A percentile compares a stretch with the other conserved stretches of the same genome.
Evolutionary conservation across 2,329 filamentous ascomycete genomes (phyloP).

Genomic region (Lasiodiplodia theobromae): DNA sequence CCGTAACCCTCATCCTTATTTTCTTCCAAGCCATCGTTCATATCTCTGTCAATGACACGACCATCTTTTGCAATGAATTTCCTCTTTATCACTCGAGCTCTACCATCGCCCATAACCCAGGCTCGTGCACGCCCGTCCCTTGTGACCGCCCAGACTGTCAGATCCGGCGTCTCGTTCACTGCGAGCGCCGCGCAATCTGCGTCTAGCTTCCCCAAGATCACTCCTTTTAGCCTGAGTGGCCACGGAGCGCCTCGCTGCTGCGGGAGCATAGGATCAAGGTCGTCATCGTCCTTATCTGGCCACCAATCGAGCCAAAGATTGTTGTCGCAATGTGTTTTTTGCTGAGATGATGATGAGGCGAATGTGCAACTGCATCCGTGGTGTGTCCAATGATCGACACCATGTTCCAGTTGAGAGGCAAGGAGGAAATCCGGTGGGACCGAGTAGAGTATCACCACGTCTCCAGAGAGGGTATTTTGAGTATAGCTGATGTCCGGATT

Average conservation of each 20-base stretch:
- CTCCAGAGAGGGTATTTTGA: constrained; percentile 30
- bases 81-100: constrained; percentile 19
- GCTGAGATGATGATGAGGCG: background rate
- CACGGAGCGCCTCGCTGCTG: constrained; percentile 41
- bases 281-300: constrained; percentile 32
- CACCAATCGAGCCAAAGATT: constrained; percentile 30
- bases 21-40: background rate
- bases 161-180: constrained; percentile 53
- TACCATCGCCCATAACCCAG: constrained; percentile 53
- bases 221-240: constrained; percentile 60
- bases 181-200: constrained; percentile 58
- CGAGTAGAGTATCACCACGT: constrained; percentile 10
- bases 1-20: background rate
- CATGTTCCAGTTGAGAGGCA: constrained; percentile 42
- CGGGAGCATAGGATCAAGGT: constrained; percentile 27
- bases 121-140: constrained; percentile 53
- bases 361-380: background rate
- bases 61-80: constrained; percentile 39
- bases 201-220: constrained; percentile 55
- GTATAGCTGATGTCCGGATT: constrained; percentile 44
- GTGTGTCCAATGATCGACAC: constrained; percentile 31
- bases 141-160: constrained; percentile 62
- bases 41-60: constrained; percentile 34
- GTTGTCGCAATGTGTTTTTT: constrained; percentile 6
- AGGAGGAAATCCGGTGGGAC: constrained; percentile 61